Percentiles rank a stretch among this genome's conserved stretches.
Conservation (phyloP, 2,329 filamentous ascomycete species). For the Leptographium flavum region DNA sequence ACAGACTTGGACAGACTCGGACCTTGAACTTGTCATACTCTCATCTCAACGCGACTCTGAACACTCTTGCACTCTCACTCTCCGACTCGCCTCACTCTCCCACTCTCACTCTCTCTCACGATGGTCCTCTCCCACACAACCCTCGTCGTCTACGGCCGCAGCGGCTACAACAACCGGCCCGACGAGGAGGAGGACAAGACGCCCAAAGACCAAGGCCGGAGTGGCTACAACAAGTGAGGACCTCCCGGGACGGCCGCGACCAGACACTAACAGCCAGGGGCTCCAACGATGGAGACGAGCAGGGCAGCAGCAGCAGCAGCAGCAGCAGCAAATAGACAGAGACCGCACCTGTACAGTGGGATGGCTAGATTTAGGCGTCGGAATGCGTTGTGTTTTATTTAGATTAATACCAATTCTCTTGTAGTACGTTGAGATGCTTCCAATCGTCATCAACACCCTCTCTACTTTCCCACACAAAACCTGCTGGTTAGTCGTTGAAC, state of each 20-base stretch:
- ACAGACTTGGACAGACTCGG: too few species aligned
- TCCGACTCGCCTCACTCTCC: background rate
- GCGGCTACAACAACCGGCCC: slow-evolving; percentile 26
- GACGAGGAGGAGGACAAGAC: slow-evolving; percentile 18
- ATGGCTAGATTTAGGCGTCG: too few species aligned
- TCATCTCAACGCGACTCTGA: too few species aligned
- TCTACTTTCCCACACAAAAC: slow-evolving; percentile 26
- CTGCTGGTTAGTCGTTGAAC: slow-evolving; percentile 13
- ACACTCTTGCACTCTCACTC: too few species aligned
- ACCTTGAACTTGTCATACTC: too few species aligned
- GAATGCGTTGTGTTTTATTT: background rate
- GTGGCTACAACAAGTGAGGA: slow-evolving; percentile 29
- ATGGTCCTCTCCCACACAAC: slow-evolving; percentile 22
- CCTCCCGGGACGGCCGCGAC: background rate
- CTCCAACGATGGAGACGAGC: slow-evolving; percentile 21
- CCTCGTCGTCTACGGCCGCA: slow-evolving; percentile 25
- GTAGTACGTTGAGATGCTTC: too few species aligned
- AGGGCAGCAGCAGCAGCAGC: slow-evolving; percentile 18
- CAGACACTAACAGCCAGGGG: slow-evolving; percentile 4
- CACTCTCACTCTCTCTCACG: background rate
- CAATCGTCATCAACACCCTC: too few species aligned
- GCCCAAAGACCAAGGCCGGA: slow-evolving; percentile 26
- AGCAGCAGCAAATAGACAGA: slow-evolving; percentile 9
- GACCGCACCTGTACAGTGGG: too few species aligned
- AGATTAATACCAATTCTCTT: too few species aligned